phyloP scores from a whole-genome alignment of 108 stramenopile species.

The Stephanodiscus triporus region DNA sequence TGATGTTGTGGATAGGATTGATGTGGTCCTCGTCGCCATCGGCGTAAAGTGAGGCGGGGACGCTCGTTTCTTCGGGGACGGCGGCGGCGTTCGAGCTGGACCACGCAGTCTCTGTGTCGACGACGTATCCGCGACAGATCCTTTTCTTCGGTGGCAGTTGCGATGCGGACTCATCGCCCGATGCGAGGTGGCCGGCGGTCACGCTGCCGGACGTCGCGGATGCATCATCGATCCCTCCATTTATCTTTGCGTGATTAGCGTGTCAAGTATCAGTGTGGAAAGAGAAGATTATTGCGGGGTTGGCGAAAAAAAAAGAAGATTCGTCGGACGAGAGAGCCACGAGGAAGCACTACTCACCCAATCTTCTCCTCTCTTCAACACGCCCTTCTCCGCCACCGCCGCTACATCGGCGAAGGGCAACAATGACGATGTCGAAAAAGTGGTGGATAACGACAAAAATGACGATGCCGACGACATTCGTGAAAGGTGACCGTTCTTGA shows the following conservation, averaged over 20 bases:
- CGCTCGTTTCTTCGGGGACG: neutral
- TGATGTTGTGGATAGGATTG: constrained; percentile 26
- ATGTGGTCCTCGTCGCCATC: constrained; percentile 26
- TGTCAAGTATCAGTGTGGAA: neutral
- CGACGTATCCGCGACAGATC: neutral
- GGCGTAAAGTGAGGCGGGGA: constrained; percentile 25
- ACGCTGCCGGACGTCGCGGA: neutral
- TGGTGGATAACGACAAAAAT: neutral
- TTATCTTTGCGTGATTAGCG: neutral
- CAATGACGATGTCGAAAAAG: neutral
- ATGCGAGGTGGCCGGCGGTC: neutral
- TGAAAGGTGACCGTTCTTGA: neutral
- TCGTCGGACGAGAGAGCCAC: neutral
- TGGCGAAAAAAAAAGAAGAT: neutral
- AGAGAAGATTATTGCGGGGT: neutral
- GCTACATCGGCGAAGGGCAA: neutral
- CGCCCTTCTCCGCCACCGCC: neutral
- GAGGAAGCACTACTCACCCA: neutral
- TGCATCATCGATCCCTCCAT: neutral
- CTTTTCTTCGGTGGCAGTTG: constrained; percentile 8
- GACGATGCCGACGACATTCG: neutral
- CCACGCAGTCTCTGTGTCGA: neutral
- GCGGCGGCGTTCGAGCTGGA: neutral
- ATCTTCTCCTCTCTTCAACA: neutral
- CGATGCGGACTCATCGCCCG: constrained; percentile 5